Base-by-base conservation (phyloP, 306 rosid genomes). In the Aeschynomene evenia region DNA sequence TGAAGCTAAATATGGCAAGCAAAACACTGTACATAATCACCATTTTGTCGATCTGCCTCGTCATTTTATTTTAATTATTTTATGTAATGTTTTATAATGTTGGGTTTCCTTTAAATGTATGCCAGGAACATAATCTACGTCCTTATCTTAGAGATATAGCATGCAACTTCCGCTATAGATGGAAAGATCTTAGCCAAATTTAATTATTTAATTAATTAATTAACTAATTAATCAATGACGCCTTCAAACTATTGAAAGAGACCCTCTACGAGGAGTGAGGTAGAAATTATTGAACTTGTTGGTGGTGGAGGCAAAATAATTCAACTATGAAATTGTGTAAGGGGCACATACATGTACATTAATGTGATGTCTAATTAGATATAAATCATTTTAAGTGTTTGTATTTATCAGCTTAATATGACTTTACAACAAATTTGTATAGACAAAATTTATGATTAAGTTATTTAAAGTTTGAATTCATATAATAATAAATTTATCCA, bases 81-180 rank as follows among this genome's bases (percentile, higher is more conserved):
- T n/a, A n/a, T n/a, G n/a, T n/a, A n/a, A n/a, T n/a, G n/a, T n/a
- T 52, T 45, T 33, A n/a, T 62, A 36, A 40, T 19, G 33, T n/a
- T 15, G 36, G 36, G 12, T 59, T 55, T 34, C 15, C 51, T 55
- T 72, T 31, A 13, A 75, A 28, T 39, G 36, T 8, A 14, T 21
- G 48, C 26, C 26, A 14, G 2, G 13, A 21, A 48, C 63, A 54
- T 11, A 37, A 59, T 75, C 76, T 20, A 71, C 60, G 75, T 52
- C 43, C 50, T 42, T 70, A 46, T 64, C 80, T 55, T 18, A 22
- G 13, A 45, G 45, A 63, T 76, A 63, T 76, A 19, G 34, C 74
- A 71, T 50, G n/a, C 73, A 52, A 37, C 71, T 64, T 79, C 39
- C 37, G 2, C 40, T 3, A 24, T 48, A 49, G 58, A 63, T 72